Base-by-base conservation (phyloP, 2,329 filamentous ascomycete species). In the Pyricularia sp. region DNA sequence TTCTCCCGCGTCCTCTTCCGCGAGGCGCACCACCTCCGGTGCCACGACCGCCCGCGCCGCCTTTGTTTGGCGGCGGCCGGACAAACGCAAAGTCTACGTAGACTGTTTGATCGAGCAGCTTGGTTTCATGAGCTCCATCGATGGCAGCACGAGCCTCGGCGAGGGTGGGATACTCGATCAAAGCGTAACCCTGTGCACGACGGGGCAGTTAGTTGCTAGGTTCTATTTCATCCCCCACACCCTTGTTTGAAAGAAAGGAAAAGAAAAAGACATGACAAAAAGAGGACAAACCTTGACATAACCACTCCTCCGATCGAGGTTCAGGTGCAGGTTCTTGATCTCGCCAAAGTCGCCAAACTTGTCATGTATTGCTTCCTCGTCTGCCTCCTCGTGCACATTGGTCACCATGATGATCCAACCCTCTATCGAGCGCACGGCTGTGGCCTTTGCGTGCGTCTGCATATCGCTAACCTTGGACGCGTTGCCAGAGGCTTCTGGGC, bases 391-490 rank as follows among this genome's bases (percentile, higher is more conserved):
- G 78, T 94, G 90, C 40, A 94, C 88, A 72, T 94, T 94, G 64
- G 90, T 93, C 69, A 90, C 90, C 68, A 91, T 86, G 72, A 94
- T 81, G 75, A 94, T 94, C 91, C 91, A 94, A 70, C 91, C 90
- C 77, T 94, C 90, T 72, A 94, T 93, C 65, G 88, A 92, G 71
- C 90, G 89, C 66, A 94, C 90, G 28, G 90, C 90, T 1, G 87
- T 91, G 65, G 90, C 90, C 73, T 89, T 88, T 49, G 83, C 81
- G 71, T 85, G 83, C 7, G 90, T 93, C 71, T 86, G 85, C 81
- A 91, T 88, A 72, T 88, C 85, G 70, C 79, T 78, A 68, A 84
- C 79, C 71, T 84, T 83, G 70, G 75, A 76, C 63, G 13, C 62
- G 55, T 59, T 64, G 59, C 40, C 35, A 19, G 40, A 59, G 10